phyloP scores from a whole-genome alignment of 805 yeast species.

The Lipomyces orientalis region DNA sequence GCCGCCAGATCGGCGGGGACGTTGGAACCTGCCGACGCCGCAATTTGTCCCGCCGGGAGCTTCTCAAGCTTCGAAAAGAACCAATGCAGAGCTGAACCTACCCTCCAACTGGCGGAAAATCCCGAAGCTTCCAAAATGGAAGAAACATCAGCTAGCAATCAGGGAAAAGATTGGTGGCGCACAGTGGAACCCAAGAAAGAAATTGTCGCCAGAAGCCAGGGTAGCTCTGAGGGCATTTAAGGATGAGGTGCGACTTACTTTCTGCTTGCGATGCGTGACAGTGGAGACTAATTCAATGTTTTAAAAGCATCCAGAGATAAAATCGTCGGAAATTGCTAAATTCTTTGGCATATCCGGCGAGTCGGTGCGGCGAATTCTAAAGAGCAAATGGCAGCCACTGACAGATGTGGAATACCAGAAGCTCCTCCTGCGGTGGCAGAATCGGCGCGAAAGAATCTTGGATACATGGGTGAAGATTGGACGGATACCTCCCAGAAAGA shows the following conservation, averaged over 20 bases:
- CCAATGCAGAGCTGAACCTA: neutral
- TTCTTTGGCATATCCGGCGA: conserved; percentile 79
- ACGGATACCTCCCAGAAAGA: conserved; percentile 9
- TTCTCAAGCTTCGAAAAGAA: neutral
- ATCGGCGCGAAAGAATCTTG: conserved; percentile 49
- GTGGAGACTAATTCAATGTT: neutral
- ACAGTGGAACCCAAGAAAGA: conserved; percentile 71
- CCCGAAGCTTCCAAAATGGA: conserved; percentile 65
- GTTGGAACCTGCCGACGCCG: neutral
- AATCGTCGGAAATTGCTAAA: conserved; percentile 62
- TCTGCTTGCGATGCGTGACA: neutral
- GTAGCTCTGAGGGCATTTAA: conserved; percentile 65
- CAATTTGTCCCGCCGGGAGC: neutral
- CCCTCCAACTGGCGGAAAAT: conserved; percentile 57
- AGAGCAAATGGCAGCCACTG: conserved; percentile 75
- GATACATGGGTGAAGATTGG: conserved; percentile 27
- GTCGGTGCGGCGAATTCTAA: conserved; percentile 77
- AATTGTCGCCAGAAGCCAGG: conserved; percentile 71
- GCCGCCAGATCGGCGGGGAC: conserved; percentile 1
- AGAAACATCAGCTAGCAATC: conserved; percentile 67
- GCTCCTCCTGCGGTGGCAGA: conserved; percentile 58
- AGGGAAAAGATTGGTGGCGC: conserved; percentile 63
- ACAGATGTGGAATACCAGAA: conserved; percentile 55
- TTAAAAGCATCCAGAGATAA: conserved; percentile 63
- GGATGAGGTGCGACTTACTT: conserved; percentile 41